These are phyloP conservation scores for Tremella yokohamensis DNA, from an alignment of 768 basidiomycete genomes.

Conservation along the genomic window DNA sequence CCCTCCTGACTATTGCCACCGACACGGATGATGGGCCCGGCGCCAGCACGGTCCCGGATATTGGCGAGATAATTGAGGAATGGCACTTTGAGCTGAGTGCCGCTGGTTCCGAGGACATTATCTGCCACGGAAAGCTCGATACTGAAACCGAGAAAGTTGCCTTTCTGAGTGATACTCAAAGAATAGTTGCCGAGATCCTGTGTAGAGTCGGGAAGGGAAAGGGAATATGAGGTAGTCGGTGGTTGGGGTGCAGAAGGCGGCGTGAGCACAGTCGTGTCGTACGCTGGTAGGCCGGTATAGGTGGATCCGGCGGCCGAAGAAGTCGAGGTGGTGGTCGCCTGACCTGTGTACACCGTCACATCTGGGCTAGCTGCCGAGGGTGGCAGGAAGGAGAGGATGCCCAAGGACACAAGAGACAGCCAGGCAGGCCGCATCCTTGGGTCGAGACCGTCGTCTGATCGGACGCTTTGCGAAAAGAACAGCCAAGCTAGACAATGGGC, in stretches of 20 bases:
- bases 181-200: constrained; percentile 10
- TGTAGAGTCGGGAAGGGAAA: constrained; percentile 17
- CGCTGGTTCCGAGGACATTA: constrained; percentile 55
- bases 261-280: constrained; percentile 29
- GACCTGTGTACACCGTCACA: constrained; percentile 20
- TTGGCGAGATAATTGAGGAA: constrained; percentile 79
- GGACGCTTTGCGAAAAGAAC: too few species aligned
- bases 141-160: constrained; percentile 69
- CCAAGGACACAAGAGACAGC: background rate
- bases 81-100: constrained; percentile 58
- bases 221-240: constrained; percentile 21
- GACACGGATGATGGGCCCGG: constrained; percentile 62
- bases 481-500: too few species aligned
- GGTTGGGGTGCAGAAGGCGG: constrained; percentile 37
- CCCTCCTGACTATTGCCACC: constrained; percentile 79
- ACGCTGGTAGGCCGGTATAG: constrained; percentile 34
- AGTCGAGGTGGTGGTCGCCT: constrained; percentile 8
- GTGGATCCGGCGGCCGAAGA: constrained; percentile 12
- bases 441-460: too few species aligned
- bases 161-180: constrained; percentile 55
- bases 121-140: constrained; percentile 71
- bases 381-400: constrained; percentile 9
- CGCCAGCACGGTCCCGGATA: constrained; percentile 63
- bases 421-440: background rate
- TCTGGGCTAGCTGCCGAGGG: background rate